Conservation (phyloP, 805 yeast genomes). For the Hanseniaspora valbyensis region DNA sequence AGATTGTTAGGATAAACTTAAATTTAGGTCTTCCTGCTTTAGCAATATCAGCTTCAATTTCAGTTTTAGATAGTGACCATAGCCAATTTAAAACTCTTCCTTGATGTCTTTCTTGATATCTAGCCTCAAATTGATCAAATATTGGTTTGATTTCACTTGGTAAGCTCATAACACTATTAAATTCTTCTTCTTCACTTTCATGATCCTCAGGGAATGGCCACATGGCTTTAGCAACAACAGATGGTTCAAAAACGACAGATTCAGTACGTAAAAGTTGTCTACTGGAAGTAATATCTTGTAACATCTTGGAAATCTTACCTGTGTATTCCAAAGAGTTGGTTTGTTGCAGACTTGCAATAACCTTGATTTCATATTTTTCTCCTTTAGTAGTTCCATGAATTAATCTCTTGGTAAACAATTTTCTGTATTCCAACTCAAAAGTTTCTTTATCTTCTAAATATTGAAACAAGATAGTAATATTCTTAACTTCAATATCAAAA, state of each 20-base stretch:
- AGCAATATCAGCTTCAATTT: constrained; percentile 73
- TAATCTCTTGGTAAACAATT: constrained; percentile 77
- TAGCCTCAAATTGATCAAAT: constrained; percentile 52
- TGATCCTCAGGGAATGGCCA: constrained; percentile 56
- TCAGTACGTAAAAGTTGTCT: constrained; percentile 35
- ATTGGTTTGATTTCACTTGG: constrained; percentile 60
- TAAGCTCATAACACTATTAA: constrained; percentile 34
- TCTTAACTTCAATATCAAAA: constrained; percentile 54
- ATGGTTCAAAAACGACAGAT: constrained; percentile 65
- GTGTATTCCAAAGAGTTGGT: constrained; percentile 90
- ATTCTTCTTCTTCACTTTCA: constrained; percentile 27
- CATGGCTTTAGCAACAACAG: constrained; percentile 74
- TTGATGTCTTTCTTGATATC: constrained; percentile 63
- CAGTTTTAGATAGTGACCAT: constrained; percentile 90
- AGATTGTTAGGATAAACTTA: constrained; percentile 66
- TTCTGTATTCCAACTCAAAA: constrained; percentile 84
- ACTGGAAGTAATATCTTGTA: constrained; percentile 70
- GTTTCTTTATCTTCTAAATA: constrained; percentile 90
- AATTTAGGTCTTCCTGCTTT: constrained; percentile 75
- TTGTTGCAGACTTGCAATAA: constrained; percentile 75
- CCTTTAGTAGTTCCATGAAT: constrained; percentile 78
- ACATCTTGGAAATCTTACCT: constrained; percentile 88
- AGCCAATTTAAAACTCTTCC: constrained; percentile 92
- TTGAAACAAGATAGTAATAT: constrained; percentile 75
- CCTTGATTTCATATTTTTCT: constrained; percentile 67